Conservation (phyloP, 352 stramenopile species). For the Aphanomyces astaci region DNA sequence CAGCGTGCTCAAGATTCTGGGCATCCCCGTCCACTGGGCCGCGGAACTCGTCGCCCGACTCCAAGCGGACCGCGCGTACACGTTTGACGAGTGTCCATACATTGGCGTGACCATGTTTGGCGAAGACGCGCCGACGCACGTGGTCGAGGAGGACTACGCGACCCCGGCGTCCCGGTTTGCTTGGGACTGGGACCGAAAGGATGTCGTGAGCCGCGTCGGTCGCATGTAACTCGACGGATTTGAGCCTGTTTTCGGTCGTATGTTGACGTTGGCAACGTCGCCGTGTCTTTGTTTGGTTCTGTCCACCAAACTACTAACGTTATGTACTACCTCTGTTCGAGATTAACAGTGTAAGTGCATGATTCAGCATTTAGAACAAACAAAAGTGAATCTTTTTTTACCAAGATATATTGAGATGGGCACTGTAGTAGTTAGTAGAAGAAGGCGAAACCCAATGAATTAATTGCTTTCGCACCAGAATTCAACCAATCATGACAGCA, state of each 20-base stretch:
- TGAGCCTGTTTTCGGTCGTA: too few species aligned
- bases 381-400: too few species aligned
- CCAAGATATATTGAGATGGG: too few species aligned
- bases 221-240: too few species aligned
- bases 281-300: not conserved
- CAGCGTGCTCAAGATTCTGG: not conserved
- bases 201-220: not conserved
- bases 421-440: too few species aligned
- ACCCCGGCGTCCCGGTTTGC: not conserved
- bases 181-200: conserved; percentile 2
- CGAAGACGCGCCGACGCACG: not conserved
- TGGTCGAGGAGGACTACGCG: not conserved
- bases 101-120: not conserved
- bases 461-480: too few species aligned
- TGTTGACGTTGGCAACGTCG: not conserved
- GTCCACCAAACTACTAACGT: too few species aligned
- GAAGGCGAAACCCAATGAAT: too few species aligned
- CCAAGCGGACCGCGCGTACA: not conserved
- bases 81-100: conserved; percentile 3
- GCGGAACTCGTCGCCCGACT: not conserved
- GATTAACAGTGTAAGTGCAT: too few species aligned
- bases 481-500: too few species aligned
- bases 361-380: too few species aligned
- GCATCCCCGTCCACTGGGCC: not conserved
- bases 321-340: too few species aligned